phyloP scores from a whole-genome alignment of 352 stramenopile genomes.

The Plasmopara muralis region DNA sequence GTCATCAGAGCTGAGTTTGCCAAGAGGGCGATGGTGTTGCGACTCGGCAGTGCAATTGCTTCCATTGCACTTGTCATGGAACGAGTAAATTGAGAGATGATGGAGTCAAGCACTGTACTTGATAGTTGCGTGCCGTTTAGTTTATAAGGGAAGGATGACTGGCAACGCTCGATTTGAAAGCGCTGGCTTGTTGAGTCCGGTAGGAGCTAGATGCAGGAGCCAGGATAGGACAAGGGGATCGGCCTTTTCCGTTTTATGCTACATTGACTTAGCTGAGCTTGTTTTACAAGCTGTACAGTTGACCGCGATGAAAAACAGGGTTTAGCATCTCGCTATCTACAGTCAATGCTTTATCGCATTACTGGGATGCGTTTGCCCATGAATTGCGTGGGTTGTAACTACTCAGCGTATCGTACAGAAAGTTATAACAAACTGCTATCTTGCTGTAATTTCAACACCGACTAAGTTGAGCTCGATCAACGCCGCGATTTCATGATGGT shows the following conservation, averaged over 20 bases:
- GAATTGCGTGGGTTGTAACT: too few species aligned
- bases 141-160: conserved; percentile 18
- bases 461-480: too few species aligned
- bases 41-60: conserved; percentile 10
- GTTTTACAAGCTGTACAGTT: not conserved
- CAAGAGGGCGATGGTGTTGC: conserved; percentile 1
- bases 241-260: conserved; percentile 23
- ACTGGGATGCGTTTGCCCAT: too few species aligned
- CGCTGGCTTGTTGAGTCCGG: conserved; percentile 28
- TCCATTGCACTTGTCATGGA: conserved; percentile 24
- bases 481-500: too few species aligned
- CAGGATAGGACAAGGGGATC: conserved; percentile 24
- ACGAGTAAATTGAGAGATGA: conserved; percentile 23
- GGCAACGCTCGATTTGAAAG: conserved; percentile 28
- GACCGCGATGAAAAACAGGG: not conserved
- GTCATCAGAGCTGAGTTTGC: conserved; percentile 1
- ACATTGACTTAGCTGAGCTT: conserved; percentile 3
- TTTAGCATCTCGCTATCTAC: too few species aligned
- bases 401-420: too few species aligned
- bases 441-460: too few species aligned
- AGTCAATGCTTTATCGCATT: too few species aligned
- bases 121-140: conserved; percentile 17
- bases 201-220: conserved; percentile 4
- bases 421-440: too few species aligned
- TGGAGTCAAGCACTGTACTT: conserved; percentile 3